Evolutionary conservation across 2,329 filamentous ascomycete genomes (phyloP).

Genomic region (Diaporthe amygdali): DNA sequence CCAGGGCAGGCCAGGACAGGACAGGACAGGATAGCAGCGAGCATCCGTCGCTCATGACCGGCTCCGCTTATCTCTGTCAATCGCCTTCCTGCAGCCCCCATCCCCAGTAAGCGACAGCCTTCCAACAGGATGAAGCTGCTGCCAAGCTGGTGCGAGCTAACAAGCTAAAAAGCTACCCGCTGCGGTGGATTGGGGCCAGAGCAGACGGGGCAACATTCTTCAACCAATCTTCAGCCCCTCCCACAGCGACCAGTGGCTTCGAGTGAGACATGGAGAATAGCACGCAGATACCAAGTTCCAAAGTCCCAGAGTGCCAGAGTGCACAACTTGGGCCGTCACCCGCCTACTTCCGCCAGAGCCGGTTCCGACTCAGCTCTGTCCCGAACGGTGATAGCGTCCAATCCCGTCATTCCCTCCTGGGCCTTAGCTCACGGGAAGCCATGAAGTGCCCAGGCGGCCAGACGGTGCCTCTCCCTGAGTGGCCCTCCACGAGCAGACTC

Average conservation of each 20-base stretch:
- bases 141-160: neutral
- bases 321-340: neutral
- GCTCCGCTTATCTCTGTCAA: neutral
- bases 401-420: constrained; percentile 7
- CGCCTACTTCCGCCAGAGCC: neutral
- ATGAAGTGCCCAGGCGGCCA: neutral
- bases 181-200: neutral
- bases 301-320: neutral
- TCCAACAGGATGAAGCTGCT: neutral
- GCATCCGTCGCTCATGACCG: neutral
- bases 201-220: neutral
- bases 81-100: neutral
- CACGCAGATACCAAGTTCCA: neutral
- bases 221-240: neutral
- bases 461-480: neutral
- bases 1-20: too few species aligned
- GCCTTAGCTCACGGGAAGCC: neutral
- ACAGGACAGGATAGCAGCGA: neutral
- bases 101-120: neutral
- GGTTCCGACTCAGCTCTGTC: neutral
- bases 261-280: neutral
- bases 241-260: neutral
- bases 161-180: neutral
- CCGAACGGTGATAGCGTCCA: constrained; percentile 4
- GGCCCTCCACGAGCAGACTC: neutral